Evolutionary conservation across 2,329 filamentous ascomycete species (phyloP), one percentile per base, ranked within the genome.

Genomic region (Pseudogymnoascus sp.): DNA sequence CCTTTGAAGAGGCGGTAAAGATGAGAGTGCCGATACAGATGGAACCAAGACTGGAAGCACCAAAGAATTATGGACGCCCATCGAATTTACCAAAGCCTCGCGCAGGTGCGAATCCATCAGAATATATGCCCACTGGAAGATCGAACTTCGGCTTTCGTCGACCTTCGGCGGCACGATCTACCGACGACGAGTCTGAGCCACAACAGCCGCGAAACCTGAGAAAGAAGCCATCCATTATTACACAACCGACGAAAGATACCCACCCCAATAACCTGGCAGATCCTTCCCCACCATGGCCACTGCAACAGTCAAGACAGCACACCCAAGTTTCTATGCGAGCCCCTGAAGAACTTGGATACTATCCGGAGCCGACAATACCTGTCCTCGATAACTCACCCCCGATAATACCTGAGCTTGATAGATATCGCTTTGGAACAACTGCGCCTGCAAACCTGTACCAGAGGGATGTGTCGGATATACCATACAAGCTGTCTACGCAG

Each of bases 401-500:
- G 13, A 61, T 38, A 40, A 60, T 72, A 66, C 85, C 85, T 1
- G 85, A 87, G 67, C 73, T 87, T 17, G 85, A 87, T 71, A 79
- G 85, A 33, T 87, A 87, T 69, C 78, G 83, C 67, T 76, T 80
- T 63, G 71, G 79, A 60, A 74, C 77, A 61, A 75, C 76, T 4
- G 77, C 76, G 0, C 70, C 71, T 11, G 69, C 71, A n/a, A 70
- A 21, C 28, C 33, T 53, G 40, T 65, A 72, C 67, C 67, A 75
- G 68, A 71, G 72, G 64, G 67, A 74, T 61, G 66, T 75, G 33
- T 71, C 78, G 44, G 82, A 83, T 57, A 71, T 82, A 17, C 82
- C 82, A 3, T 83, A 83, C 67, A 82, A 81, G 42, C 73, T 88
- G 21, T 79, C 85, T 31, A 87, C 85, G 2, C 83, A 88, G 62